Evolutionary conservation across 352 stramenopile genomes (phyloP).

Genomic region (Globisporangium orthogonon): DNA sequence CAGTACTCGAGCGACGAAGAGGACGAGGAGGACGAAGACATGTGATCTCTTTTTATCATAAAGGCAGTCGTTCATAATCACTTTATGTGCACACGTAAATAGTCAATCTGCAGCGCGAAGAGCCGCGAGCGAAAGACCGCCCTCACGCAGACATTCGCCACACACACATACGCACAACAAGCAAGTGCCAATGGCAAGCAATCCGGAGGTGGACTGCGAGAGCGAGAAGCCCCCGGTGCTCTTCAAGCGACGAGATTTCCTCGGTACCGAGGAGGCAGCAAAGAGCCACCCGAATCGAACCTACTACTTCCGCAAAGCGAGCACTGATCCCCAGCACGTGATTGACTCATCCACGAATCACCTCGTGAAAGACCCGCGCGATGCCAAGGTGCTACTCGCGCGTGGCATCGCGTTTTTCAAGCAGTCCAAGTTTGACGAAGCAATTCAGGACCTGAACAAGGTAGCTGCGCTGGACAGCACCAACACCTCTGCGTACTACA

Average conservation of each 20-base stretch:
- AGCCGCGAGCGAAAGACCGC: too few species aligned
- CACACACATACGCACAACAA: not conserved
- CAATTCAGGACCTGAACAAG: conserved; percentile 49
- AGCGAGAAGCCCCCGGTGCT: conserved; percentile 23
- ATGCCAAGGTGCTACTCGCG: conserved; percentile 64
- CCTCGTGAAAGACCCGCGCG: conserved; percentile 46
- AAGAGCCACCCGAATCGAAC: conserved; percentile 62
- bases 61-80: not conserved
- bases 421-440: conserved; percentile 44
- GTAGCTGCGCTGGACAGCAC: conserved; percentile 34
- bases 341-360: conserved; percentile 69
- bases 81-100: too few species aligned
- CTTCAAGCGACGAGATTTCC: conserved; percentile 78
- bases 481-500: conserved; percentile 62
- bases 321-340: conserved; percentile 60
- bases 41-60: conserved; percentile 1
- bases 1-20: conserved; percentile 78
- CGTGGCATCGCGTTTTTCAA: conserved; percentile 78
- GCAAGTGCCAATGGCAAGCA: conserved; percentile 24
- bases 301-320: conserved; percentile 71
- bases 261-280: conserved; percentile 53
- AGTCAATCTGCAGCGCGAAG: too few species aligned
- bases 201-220: conserved; percentile 27
- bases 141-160: too few species aligned
- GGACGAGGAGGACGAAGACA: conserved; percentile 53